Conservation (phyloP, 768 basidiomycete species). For the Exsudoporus frostii region DNA sequence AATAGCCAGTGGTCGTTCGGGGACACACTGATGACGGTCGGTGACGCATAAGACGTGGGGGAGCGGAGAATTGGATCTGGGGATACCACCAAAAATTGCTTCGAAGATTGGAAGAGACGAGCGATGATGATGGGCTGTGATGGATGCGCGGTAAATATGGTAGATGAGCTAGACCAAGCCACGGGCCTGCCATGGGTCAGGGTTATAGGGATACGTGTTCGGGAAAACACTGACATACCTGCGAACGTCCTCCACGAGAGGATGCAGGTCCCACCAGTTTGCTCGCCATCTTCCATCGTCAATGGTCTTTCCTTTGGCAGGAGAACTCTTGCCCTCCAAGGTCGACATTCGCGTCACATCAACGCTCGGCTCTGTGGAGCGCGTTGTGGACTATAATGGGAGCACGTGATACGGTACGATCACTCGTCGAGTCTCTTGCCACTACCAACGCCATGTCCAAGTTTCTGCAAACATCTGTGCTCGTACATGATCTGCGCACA, state of each 20-base stretch:
- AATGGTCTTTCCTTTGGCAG: constrained; percentile 53
- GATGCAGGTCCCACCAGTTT: constrained; percentile 74
- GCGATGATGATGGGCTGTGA: constrained; percentile 57
- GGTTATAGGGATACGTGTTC: neutral
- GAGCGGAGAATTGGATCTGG: constrained; percentile 48
- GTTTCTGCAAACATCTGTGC: constrained; percentile 43
- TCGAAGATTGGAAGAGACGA: constrained; percentile 68
- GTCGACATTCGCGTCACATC: constrained; percentile 19
- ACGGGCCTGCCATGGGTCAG: constrained; percentile 48
- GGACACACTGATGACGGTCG: constrained; percentile 58
- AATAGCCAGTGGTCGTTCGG: constrained; percentile 64
- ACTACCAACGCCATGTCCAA: constrained; percentile 17
- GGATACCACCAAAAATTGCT: constrained; percentile 56
- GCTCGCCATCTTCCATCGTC: constrained; percentile 55
- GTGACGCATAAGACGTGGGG: constrained; percentile 53
- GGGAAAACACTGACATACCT: constrained; percentile 37
- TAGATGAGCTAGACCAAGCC: constrained; percentile 66
- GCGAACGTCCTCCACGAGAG: constrained; percentile 53
- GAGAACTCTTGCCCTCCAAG: constrained; percentile 29
- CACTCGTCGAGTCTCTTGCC: neutral
- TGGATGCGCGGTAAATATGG: constrained; percentile 68
- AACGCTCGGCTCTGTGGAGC: neutral
- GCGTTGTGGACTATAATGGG: neutral
- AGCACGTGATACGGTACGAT: constrained; percentile 3
- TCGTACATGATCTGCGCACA: constrained; percentile 57